Base-by-base conservation (phyloP, 1,284 basidiomycete genomes). In the Ganoderma meredithae region DNA sequence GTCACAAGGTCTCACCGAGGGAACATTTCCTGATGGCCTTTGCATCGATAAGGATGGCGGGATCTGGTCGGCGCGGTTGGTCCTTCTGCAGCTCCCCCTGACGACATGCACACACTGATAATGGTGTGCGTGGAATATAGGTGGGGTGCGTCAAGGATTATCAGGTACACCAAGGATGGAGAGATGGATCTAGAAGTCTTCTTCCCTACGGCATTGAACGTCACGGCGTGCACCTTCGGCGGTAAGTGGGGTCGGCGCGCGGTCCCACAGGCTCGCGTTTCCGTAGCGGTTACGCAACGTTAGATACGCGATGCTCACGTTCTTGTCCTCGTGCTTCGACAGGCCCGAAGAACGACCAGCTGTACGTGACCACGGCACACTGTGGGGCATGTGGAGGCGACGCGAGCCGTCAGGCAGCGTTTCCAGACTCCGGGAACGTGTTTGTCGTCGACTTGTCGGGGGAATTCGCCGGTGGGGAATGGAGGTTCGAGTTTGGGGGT, bases 171-270 rank as follows among this genome's bases (percentile, higher is more conserved):
- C 47, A 77, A 76, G 36, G 80, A 85, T n/a, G 88, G 88, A 3
- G 71, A 75, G 33, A 80, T 88, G 43, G 86, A 90, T 74, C 76
- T 86, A 27, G 85, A 88, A 73, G 81, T 92, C 49, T 60, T 81
- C 52, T 87, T 92, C 71, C 88, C 89, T 39, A 87, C 83, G 19
- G 90, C 82, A 4, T 78, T 87, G 65, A 86, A 88, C 66, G 81
- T 91, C 43, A 92, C 90, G 9, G 84, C 89, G 13, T 91, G 90
- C 71, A 89, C 86, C 72, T 92, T 91, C 76, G 90, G 89, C 78
- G 90, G 89, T 88, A 73, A 75, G 74, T 31, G 61, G 60, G 65
- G 65, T 40, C 33, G 25, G 33, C 1, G n/a, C 17, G n/a, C 22
- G n/a, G 39, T 22, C 22, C 15, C 36, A 39, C 33, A 58, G 33